phyloP scores from a whole-genome alignment of 2,329 filamentous ascomycete genomes.

The Furcasterigmium sp. region DNA sequence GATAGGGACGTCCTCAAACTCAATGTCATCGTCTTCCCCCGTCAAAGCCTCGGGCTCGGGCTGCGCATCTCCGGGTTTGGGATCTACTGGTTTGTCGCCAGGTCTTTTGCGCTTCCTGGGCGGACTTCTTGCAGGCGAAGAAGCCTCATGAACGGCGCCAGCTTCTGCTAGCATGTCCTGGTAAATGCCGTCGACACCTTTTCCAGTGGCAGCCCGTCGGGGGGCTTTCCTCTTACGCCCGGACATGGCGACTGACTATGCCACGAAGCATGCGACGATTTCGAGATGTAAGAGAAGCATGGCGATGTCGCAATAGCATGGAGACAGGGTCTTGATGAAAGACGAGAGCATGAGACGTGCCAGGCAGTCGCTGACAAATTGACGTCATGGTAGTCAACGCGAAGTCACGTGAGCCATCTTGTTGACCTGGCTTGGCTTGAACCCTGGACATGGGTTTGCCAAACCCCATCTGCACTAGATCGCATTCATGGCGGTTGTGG shows the following conservation, averaged over 20 bases:
- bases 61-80: slow-evolving; percentile 4
- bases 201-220: slow-evolving; percentile 15
- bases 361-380: slow-evolving; percentile 5
- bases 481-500: no score
- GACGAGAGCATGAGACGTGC: no score
- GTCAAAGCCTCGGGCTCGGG: slow-evolving; percentile 20
- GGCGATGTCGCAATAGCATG: no score
- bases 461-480: no score
- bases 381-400: slow-evolving; percentile 1
- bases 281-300: no score
- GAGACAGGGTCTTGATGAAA: no score
- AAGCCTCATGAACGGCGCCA: slow-evolving; percentile 21
- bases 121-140: slow-evolving; percentile 29
- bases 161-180: slow-evolving; percentile 44
- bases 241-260: slow-evolving; percentile 10
- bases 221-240: slow-evolving; percentile 17
- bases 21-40: slow-evolving; percentile 33
- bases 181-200: slow-evolving; percentile 33
- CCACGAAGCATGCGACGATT: no score
- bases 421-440: no score
- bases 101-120: slow-evolving; percentile 33
- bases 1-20: slow-evolving; percentile 46
- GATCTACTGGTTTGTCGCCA: slow-evolving; percentile 12
- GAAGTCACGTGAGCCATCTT: slow-evolving; percentile 1
- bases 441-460: background rate